Conservation (phyloP, 2,329 filamentous ascomycete genomes). For the Incumbomyces lentus region DNA sequence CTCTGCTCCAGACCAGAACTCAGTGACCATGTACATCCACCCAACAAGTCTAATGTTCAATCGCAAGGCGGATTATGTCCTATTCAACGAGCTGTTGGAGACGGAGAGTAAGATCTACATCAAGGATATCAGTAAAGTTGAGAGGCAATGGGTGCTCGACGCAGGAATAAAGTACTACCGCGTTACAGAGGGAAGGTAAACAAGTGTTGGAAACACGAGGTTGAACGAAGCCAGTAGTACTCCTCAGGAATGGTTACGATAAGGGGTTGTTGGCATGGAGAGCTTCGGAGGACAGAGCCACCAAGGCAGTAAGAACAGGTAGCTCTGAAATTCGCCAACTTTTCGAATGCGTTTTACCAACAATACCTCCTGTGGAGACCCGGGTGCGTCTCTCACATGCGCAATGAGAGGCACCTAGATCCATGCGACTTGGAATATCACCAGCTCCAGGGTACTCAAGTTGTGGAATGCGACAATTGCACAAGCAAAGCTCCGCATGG, state of each 20-base stretch:
- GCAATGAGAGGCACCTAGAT: too few species aligned
- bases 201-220: background rate
- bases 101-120: conserved; percentile 82
- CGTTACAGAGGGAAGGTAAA: conserved; percentile 26
- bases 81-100: conserved; percentile 90
- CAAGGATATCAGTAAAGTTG: conserved; percentile 81
- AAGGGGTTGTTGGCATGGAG: background rate
- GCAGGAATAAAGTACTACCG: conserved; percentile 78
- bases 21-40: conserved; percentile 71
- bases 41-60: conserved; percentile 93
- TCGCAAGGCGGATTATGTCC: conserved; percentile 88
- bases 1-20: conserved; percentile 35
- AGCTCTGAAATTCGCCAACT: too few species aligned
- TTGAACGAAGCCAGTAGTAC: background rate
- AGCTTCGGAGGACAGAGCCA: too few species aligned
- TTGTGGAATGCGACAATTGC: too few species aligned
- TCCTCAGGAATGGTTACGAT: background rate
- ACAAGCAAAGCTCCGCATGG: too few species aligned
- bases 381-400: too few species aligned
- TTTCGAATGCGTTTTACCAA: too few species aligned
- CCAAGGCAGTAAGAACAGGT: too few species aligned
- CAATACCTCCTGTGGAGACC: too few species aligned
- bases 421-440: too few species aligned
- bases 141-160: conserved; percentile 84
- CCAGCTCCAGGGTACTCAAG: too few species aligned